Evolutionary conservation across 1,284 basidiomycete genomes (phyloP), one percentile per base, ranked within the genome.

Genomic region (Puccinia triticina): DNA sequence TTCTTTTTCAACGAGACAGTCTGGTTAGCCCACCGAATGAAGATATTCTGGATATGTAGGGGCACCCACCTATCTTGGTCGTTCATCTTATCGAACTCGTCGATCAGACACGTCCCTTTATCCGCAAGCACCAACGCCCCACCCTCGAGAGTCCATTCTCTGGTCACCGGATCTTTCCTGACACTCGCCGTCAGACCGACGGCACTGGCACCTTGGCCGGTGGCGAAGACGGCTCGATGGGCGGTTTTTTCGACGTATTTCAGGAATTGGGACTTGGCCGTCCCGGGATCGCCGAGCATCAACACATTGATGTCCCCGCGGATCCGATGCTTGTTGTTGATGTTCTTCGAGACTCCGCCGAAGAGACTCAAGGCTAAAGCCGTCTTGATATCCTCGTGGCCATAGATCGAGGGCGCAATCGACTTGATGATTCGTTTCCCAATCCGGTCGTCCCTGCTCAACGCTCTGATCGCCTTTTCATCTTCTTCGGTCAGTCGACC

Each of bases 41-140:
- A 29, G 23, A 29, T n/a, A 18, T 57, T 57, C 21, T 57, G 12
- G 55, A 57, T 57, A n/a, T n/a, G 10, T 18, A 57, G 26, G 55
- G 21, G 55, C 10, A 57, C 66, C 1, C 26, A 40, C 83, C 97
- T 92, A 86, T 99, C 97, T 88, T 98, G 96, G 86, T 99, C 97
- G 40, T 96, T 90, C 97, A 99, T 99, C 90, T 99, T 99, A 89
- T 99, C 97, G 86, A 99, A 99, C 88, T 99, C 97, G 86, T 99
- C 97, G 86, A 99, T 99, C 87, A 97, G 99, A 32, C 98, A 96
- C 21, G 99, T 96, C 43, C 97, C 97, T 3, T 94, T 95, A 86
- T 99, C 97, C 0, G 97, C 97, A 40, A 99, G 91, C 10, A 99
- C 97, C 97, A 99, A 98, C 0, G 97, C 97, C 34, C 97, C 97